Base-by-base conservation (phyloP, 2,329 filamentous ascomycete species). In the Botrytis cinerea region DNA sequence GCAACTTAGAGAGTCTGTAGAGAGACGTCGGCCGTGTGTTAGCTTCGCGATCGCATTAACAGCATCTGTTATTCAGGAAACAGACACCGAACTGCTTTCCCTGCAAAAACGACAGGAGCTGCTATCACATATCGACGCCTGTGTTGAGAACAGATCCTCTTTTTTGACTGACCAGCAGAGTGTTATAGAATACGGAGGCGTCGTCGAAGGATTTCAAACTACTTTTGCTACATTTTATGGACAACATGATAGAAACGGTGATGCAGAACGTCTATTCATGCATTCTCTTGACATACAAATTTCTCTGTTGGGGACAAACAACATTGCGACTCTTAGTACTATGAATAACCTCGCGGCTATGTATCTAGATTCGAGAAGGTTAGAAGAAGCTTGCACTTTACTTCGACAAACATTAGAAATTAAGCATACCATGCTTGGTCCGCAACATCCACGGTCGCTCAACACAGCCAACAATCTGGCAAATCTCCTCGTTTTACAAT, bases 321-420 rank as follows among this genome's bases (percentile, higher is more conserved):
- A 75, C 51, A 60, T 68, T 16, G 45, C 64, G 10, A 75, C 75
- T 32, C 73, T 77, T 12, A 60, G 10, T 22, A 73, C 67, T 20
- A 63, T 80, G 67, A 70, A 79, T 43, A 79, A 80, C 48, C 73
- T 84, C 40, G 80, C 80, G 10, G 12, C 51, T 28, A 76, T 82
- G 57, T 82, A 82, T 61, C 7, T 7, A 1, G 28, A 77, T 10
- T 76, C 79, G 70, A 79, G 75, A 59, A 78, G 76, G 66, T 62
- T 78, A 12, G 35, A 74, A 14, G 76, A 82, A 51, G 79, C 80
- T 9, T 76, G 80, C 38, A 40, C 71, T 28, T 74, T 74, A 38
- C 67, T 75, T 48, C 25, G 63, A 43, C 69, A 43, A 25, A 38
- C 74, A 12, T 70, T 75, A 10, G 32, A 54, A 7, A 40, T 62